Evolutionary conservation across 768 basidiomycete species (phyloP).

Genomic region (Trametopsis cervina): DNA sequence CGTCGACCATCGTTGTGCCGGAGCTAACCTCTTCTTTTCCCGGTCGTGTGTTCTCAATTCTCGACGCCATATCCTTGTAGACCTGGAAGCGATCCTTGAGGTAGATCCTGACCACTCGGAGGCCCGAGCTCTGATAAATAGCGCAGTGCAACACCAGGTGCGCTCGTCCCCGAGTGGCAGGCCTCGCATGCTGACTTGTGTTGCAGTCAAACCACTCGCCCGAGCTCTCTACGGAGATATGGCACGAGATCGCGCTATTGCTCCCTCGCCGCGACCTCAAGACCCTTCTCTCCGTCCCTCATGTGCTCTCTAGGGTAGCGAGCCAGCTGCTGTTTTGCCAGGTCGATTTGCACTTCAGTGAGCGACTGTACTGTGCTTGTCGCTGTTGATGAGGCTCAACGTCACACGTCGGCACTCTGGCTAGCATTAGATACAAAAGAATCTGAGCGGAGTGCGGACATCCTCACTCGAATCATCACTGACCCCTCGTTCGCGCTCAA

Average conservation of each 20-base stretch:
- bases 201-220: conserved; percentile 37
- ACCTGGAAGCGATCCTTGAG: conserved; percentile 56
- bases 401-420: too few relatives aligned
- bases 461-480: conserved; percentile 58
- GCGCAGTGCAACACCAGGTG: conserved; percentile 52
- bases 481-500: conserved; percentile 52
- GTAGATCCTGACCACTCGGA: conserved; percentile 64
- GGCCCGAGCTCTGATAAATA: conserved; percentile 52
- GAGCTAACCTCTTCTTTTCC: not conserved
- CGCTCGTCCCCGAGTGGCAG: not conserved
- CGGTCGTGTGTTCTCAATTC: not conserved
- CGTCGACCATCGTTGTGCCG: conserved; percentile 9
- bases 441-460: conserved; percentile 66
- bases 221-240: conserved; percentile 61
- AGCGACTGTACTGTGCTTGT: too few relatives aligned
- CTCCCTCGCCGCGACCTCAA: conserved; percentile 61
- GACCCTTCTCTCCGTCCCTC: conserved; percentile 55
- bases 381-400: too few relatives aligned
- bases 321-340: conserved; percentile 60
- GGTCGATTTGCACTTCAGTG: conserved; percentile 56
- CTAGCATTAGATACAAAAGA: too few relatives aligned
- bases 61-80: conserved; percentile 29
- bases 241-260: conserved; percentile 60
- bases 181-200: too few relatives aligned
- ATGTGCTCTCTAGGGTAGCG: conserved; percentile 60